Base-by-base conservation (phyloP, 495 filamentous ascomycete species). In the Tuber umbilicatum region DNA sequence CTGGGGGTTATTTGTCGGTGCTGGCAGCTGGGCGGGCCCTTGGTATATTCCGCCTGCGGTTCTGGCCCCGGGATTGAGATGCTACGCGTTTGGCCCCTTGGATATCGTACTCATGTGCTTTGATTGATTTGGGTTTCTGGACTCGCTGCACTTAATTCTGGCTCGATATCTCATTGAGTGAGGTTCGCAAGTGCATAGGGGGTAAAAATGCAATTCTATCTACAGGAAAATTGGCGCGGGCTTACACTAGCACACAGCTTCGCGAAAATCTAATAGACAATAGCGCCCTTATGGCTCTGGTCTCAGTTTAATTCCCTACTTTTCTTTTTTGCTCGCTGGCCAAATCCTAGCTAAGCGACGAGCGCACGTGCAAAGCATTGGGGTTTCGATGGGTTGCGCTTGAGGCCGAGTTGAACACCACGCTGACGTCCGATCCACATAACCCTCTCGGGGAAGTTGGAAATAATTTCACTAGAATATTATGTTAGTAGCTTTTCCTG, bases 401-500 rank as follows among this genome's bases (percentile, higher is more conserved):
- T 80, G n/a, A 72, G 69, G 21, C 79, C 79, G 41, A 78, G 70
- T 4, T 72, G 6, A 37, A n/a, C 75, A 31, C 81, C 78, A 16
- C 72, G 78, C 64, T 79, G 45, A 37, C 72, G 38, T 14, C 73
- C 82, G 21, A 83, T 73, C 42, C 47, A 73, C 19, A 80, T 47
- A n/a, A 83, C 82, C 45, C 79, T 76, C 43, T 81, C 82, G 5
- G 82, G 82, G 70, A 83, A 83, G 70, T 83, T 80, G 23, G 81
- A 81, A 68, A 82, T 81, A 31, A 81, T 79, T 35, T 60, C 72
- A n/a, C 78, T 79, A 19, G 60, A 41, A 50, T 43, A 43, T 17
- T 35, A 21, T 37, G 37, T 70, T 23, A 43, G 38, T 17, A 27
- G 21, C 71, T 60, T 76, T 70, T 21, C 45, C 47, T 16, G 17